Evolutionary conservation across 805 yeast species (phyloP), one percentile per base, ranked within the genome.

Genomic region (Kuraishia piskuri): DNA sequence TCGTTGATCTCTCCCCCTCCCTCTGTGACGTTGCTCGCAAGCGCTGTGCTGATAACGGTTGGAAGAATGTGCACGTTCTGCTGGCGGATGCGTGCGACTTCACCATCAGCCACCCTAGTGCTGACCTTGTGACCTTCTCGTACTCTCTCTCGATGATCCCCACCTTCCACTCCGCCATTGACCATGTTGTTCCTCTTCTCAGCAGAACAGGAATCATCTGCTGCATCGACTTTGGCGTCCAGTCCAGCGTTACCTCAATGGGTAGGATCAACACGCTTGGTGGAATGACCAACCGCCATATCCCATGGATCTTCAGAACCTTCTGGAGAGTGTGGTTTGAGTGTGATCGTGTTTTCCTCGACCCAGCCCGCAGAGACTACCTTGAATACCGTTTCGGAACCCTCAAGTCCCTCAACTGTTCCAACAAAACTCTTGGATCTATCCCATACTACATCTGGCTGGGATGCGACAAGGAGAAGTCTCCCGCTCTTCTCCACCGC

Each of bases 271-370:
- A 86, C 63, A 84, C 91, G 8, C 69, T 87, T 37, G 95, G 96
- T 52, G 94, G 95, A 8, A 70, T 83, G 58, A 77, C 77, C 31
- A 78, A 81, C 61, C 76, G 95, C 62, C 86, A 86, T 64, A 83
- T 80, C 56, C 84, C 89, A 24, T 88, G 95, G 95, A 56, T 85
- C 54, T 75, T 79, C 51, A 76, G 95, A 64, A 86, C 88, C 26
- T 88, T 88, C 65, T 88, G 96, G 96, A 78, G 90, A 63, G 72
- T 84, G 48, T 88, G 96, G 96, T 88, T 88, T 67, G 96, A 88
- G 68, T 84, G 85, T 52, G 96, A 88, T 67, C 78, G 84, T 54
- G 95, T 88, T 2, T 84, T 81, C 61, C 75, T 88, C 59, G 95
- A 88, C 63, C 82, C 90, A 31, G 78, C 90, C 7, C 80, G 95